phyloP scores from a whole-genome alignment of 2,329 filamentous ascomycete species.

The Cordyceps tenuipes region DNA sequence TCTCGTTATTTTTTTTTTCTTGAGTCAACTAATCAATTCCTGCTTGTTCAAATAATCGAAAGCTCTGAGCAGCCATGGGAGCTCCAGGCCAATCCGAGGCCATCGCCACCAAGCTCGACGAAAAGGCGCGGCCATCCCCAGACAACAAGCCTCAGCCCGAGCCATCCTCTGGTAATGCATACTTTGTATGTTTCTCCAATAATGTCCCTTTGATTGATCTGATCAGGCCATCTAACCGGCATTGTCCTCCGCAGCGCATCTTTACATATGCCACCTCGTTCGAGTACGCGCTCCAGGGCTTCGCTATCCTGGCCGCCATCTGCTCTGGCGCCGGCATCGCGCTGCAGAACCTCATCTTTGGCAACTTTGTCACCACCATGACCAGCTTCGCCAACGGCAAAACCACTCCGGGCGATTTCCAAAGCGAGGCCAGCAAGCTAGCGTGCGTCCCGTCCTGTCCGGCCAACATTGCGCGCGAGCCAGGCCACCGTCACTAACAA shows the following conservation, averaged over 20 bases:
- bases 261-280: constrained; percentile 12
- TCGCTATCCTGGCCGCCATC: constrained; percentile 23
- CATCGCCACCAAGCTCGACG: neutral
- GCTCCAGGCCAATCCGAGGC: neutral
- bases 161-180: neutral
- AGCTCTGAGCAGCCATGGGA: neutral
- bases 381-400: constrained; percentile 24
- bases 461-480: too few species aligned
- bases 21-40: neutral
- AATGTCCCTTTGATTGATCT: neutral
- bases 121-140: neutral
- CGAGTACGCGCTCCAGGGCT: constrained; percentile 13
- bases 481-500: neutral
- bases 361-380: constrained; percentile 28
- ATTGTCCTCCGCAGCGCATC: constrained; percentile 10
- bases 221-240: neutral
- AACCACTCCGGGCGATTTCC: constrained; percentile 21
- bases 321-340: constrained; percentile 30
- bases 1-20: neutral
- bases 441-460: constrained; percentile 18
- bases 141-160: neutral
- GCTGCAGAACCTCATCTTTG: constrained; percentile 31
- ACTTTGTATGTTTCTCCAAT: neutral
- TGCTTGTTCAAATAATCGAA: too few species aligned
- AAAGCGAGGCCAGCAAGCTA: constrained; percentile 22